Conservation (phyloP, 306 rosid species). For the Psophocarpus tetragonolobus region DNA sequence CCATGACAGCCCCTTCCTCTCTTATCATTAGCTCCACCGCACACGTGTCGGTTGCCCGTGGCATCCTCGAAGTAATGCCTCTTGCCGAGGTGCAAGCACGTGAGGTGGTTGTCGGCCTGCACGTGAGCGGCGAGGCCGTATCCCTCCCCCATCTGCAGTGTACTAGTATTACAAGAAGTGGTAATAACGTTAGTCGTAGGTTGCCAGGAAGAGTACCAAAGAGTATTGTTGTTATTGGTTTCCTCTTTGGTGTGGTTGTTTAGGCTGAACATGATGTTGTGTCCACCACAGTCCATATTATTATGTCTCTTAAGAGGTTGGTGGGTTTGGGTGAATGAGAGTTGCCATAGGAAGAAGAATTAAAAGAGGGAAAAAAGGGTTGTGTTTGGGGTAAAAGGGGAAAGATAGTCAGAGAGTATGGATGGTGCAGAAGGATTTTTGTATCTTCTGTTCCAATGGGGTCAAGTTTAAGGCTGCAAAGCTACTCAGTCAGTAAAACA, state of each 20-base stretch:
- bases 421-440: background rate
- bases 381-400: background rate
- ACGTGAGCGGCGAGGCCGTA: background rate
- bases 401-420: background rate
- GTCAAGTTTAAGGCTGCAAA: background rate
- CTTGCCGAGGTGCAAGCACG: conserved; percentile 82
- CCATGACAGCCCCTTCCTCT: conserved; percentile 39
- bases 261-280: background rate
- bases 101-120: conserved; percentile 67
- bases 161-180: background rate
- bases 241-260: background rate
- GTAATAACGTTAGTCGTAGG: background rate
- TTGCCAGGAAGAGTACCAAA: conserved; percentile 11
- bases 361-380: background rate
- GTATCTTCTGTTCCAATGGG: background rate
- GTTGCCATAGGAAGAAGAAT: background rate
- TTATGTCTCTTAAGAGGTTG: too few relatives aligned
- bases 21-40: conserved; percentile 19
- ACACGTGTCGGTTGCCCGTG: conserved; percentile 7
- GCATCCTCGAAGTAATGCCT: conserved; percentile 73
- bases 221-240: background rate
- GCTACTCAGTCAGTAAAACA: background rate
- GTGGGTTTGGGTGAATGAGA: too few relatives aligned
- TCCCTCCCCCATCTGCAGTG: background rate
- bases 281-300: background rate